Evolutionary conservation across 345 rosid genomes (phyloP), one percentile per base, ranked within the genome.

Genomic region (Pistacia atlantica): DNA sequence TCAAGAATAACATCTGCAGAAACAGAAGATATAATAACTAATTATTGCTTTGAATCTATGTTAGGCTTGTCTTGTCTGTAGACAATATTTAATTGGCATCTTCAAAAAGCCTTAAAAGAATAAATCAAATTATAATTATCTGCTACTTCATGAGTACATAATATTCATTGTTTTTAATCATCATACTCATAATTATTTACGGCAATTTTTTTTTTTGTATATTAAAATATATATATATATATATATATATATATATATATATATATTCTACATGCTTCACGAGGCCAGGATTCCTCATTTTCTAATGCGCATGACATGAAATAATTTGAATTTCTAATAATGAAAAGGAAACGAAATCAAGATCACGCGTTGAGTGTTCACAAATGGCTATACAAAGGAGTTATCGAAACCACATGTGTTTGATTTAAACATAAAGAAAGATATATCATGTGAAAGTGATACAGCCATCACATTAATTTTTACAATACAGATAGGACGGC

Each of bases 1-100:
- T 49, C 12, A 13, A 49, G 54, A 49, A 49, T 49, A 49, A 13
- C 54, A 49, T 49, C 54, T 49, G 54, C 25, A 25, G 25, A 25
- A 25, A 25, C 25, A 25, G 25, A 25, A 25, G 25, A 49, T 49
- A 49, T 49, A 49, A 49, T 49, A 49, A 49, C 54, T 49, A 49
- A 49, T 49, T 9, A 49, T 49, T 69, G 72, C 72, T 51, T 69
- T 25, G 72, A 69, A 69, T 68, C 72, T 51, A 28, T 51, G 28
- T 68, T 69, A 25, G 25, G 25, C 25, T 69, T 11, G 59, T 20
- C 11, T 51, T 51, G 59, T 69, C 59, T 51, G 72, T 20, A 14
- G 42, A 59, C 5, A 51, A 28, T 31, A 0, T 31, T 18, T 51
- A n/a, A 17, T 51, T 67, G 51, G 33, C 35, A 67, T 46, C 70